Base-by-base conservation (phyloP, 768 basidiomycete genomes). In the Leccinum truebloodii region DNA sequence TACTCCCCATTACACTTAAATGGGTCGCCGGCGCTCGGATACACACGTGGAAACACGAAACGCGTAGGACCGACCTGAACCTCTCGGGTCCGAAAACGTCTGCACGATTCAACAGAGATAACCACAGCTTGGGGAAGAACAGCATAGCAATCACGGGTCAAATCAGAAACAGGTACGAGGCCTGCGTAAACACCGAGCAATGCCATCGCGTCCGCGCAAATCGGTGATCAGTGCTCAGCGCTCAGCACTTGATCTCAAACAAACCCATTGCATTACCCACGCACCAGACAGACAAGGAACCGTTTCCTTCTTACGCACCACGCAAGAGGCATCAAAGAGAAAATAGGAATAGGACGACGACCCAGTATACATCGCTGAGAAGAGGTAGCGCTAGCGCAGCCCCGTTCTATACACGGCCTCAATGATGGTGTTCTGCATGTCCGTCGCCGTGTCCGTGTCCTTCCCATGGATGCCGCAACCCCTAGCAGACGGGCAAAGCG, bases 391-490 rank as follows among this genome's bases (percentile, higher is more conserved):
- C 14, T 26, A 49, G 44, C 16, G 28, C 22, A 53, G 34, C 34
- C 41, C 39, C 44, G 26, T 60, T 71, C 69, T 65, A 68, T 59
- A 32, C 39, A 20, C 50, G 24, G 54, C 44, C 30, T 77, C 64
- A 82, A 62, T 81, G 79, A 55, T 80, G 78, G 60, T 79, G 79
- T 54, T 71, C 73, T 49, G 68, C 68, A 39, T 75, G 74, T 37
- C 69, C 77, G 46, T 76, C 74, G 52, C 64, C 79, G 62, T 83
- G 80, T 3, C 81, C 83, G 60, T 86, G 86, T 22, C 78, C 83
- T 67, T 86, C 86, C 86, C 86, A 87, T 59, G 86, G 86, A 73
- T 87, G 86, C 64, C 73, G 85, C 61, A 79, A 75, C 30, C 85
- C 84, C 86, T 87, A 57, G 14, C 10, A 48, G 46, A 6, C 4